Conservation (phyloP, 768 basidiomycete genomes). For the Gloeophyllum trabeum region DNA sequence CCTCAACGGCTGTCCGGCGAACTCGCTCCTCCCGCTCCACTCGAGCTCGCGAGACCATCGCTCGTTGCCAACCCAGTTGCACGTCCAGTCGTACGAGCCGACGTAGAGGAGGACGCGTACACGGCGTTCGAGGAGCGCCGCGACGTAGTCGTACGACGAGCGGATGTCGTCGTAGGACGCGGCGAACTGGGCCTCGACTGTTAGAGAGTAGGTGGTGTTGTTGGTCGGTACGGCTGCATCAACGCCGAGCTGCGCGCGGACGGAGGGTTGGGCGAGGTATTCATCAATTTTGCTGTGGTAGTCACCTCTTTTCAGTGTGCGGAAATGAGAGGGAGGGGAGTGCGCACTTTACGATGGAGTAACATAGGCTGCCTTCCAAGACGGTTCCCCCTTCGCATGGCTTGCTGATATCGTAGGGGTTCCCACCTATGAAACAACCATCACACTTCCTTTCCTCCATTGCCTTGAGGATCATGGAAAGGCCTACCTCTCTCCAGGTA, state of each 20-base stretch:
- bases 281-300: slow-evolving; percentile 35
- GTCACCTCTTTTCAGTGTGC: neutral
- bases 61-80: slow-evolving; percentile 58
- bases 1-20: slow-evolving; percentile 27
- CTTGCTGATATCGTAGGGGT: slow-evolving; percentile 63
- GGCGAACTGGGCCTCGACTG: slow-evolving; percentile 38
- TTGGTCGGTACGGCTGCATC: slow-evolving; percentile 29
- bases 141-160: slow-evolving; percentile 27
- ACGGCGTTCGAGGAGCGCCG: slow-evolving; percentile 40
- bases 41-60: slow-evolving; percentile 45
- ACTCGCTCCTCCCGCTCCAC: slow-evolving; percentile 46
- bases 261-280: slow-evolving; percentile 50
- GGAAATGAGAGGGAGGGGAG: neutral
- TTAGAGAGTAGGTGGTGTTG: slow-evolving; percentile 26
- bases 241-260: slow-evolving; percentile 52
- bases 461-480: too few relatives aligned
- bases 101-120: slow-evolving; percentile 43
- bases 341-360: slow-evolving; percentile 36
- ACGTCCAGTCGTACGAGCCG: slow-evolving; percentile 44
- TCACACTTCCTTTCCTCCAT: neutral
- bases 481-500: too few relatives aligned
- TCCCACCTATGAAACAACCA: slow-evolving; percentile 25
- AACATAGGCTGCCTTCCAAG: slow-evolving; percentile 39
- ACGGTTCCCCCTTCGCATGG: slow-evolving; percentile 44
- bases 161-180: slow-evolving; percentile 27